Evolutionary conservation across 805 yeast genomes (phyloP), one percentile per base, ranked within the genome.

Genomic region (Barnettozyma sucrosica): DNA sequence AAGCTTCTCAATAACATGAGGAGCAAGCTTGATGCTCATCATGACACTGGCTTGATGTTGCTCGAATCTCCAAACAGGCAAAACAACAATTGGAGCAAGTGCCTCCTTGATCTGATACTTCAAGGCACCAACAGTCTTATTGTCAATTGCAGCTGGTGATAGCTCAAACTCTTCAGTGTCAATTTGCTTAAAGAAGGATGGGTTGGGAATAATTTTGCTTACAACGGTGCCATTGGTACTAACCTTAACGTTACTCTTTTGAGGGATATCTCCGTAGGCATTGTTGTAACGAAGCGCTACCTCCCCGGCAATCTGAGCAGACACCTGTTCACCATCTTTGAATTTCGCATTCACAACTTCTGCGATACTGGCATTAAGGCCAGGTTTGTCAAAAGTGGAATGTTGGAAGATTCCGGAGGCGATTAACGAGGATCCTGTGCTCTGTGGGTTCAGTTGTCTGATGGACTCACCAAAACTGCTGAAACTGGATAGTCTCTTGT

Each of bases 61-160:
- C 64, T 90, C 97, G 61, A 84, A 85, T 60, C 89, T 85, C 98
- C 98, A 93, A 40, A 84, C 79, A 37, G 96, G 97, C 36, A 80
- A 74, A 41, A 92, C 74, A 25, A 77, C 64, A 23, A 92, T 65
- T 11, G 98, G 97, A 9, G 83, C 78, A 14, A 68, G 63, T 49
- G 72, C 68, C 46, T 71, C 68, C 37, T 74, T 74, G 43, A 78
- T 60, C 62, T 83, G 72, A 62, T 90, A 92, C 63, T 87, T 87
- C 55, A 90, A 67, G 0, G 90, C 96, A 24, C 95, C 95, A 33
- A 85, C 70, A 1, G 95, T 83, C 57, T 80, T 79, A 37, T 81
- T 73, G 34, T 77, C 64, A 39, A 85, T 79, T 41, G 73, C 71
- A 5, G 67, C 64, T 20, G 83, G 79, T 44, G 71, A 68, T 16